These are phyloP conservation scores for Xylariaceae sp. DNA, from an alignment of 2,329 filamentous ascomycete species.

Conservation along the genomic window DNA sequence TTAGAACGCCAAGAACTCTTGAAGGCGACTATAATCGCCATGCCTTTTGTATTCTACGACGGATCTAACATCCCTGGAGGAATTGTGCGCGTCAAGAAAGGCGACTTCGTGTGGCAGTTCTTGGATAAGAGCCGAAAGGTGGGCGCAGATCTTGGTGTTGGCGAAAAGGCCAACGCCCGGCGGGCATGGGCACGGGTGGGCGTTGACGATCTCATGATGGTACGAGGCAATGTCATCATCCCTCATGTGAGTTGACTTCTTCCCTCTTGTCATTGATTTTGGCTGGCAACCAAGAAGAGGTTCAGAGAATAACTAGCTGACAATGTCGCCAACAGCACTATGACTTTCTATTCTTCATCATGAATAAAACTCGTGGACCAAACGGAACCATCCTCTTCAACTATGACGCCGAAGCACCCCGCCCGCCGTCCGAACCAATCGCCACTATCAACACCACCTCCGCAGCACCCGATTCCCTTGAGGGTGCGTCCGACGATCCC, in stretches of 20 bases:
- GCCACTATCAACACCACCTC: slow-evolving; percentile 28
- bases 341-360: slow-evolving; percentile 94
- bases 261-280: not conserved
- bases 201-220: slow-evolving; percentile 92
- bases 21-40: slow-evolving; percentile 79
- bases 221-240: slow-evolving; percentile 84
- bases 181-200: slow-evolving; percentile 89
- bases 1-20: slow-evolving; percentile 75
- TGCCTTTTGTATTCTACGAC: slow-evolving; percentile 97
- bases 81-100: slow-evolving; percentile 81
- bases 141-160: slow-evolving; percentile 74
- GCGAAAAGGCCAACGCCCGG: slow-evolving; percentile 59
- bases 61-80: slow-evolving; percentile 85
- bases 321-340: slow-evolving; percentile 62
- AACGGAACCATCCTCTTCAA: slow-evolving; percentile 69
- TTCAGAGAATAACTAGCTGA: slow-evolving; percentile 17
- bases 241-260: slow-evolving; percentile 68
- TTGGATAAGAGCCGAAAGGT: slow-evolving; percentile 87
- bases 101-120: slow-evolving; percentile 88
- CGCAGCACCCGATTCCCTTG: slow-evolving; percentile 49
- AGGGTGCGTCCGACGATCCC: slow-evolving; percentile 74
- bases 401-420: slow-evolving; percentile 53
- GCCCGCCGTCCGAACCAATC: slow-evolving; percentile 13
- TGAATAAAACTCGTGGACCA: slow-evolving; percentile 76
- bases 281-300: slow-evolving; percentile 1